Evolutionary conservation across 495 filamentous ascomycete genomes (phyloP).

Genomic region (Xylaria bambusicola): DNA sequence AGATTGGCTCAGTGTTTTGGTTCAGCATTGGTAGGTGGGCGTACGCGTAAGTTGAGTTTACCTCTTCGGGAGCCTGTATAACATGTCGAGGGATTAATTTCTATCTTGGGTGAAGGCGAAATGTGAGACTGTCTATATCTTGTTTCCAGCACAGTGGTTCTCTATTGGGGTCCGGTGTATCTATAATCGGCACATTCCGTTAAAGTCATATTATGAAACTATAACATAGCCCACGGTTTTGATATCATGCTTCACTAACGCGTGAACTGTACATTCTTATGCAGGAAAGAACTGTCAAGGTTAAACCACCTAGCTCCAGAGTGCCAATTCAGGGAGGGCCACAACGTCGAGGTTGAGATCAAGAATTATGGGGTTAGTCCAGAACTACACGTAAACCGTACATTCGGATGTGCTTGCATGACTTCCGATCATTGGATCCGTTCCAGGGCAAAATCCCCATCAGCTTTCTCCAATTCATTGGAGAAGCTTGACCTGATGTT

Average conservation of each 20-base stretch:
- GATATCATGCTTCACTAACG: no score
- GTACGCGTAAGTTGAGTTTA: not conserved
- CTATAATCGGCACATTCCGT: not conserved
- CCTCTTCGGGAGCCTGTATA: not conserved
- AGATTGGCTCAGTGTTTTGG: no score
- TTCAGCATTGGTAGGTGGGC: no score
- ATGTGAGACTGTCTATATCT: not conserved
- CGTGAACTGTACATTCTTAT: no score
- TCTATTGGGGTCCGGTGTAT: not conserved
- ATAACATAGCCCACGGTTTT: no score
- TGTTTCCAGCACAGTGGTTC: not conserved
- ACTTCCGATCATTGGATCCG: not conserved
- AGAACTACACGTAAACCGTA: not conserved
- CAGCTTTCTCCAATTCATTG: conserved; percentile 1
- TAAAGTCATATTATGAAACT: no score
- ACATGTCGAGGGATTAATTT: not conserved
- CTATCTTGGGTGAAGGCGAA: not conserved
- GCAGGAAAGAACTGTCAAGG: no score
- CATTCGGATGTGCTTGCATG: not conserved
- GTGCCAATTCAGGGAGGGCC: no score
- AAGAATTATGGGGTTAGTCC: not conserved
- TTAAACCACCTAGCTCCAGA: no score
- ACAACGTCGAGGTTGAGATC: no score
- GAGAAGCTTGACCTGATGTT: not conserved
- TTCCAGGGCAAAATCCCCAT: not conserved